phyloP scores from a whole-genome alignment of 192 early-diverging fungal genomes.

The Backusella sp. region DNA sequence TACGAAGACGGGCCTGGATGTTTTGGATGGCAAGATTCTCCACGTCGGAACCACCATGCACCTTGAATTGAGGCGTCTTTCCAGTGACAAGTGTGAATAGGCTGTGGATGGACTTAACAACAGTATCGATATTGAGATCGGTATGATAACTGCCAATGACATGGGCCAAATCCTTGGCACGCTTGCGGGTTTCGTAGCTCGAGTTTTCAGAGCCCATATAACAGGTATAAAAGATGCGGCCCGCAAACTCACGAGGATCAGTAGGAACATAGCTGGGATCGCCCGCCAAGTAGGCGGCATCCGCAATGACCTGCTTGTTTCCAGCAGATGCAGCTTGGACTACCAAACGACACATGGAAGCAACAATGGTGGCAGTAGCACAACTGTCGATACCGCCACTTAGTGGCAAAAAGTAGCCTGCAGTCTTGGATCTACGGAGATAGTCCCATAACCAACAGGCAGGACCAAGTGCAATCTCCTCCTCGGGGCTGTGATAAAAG shows the following conservation, averaged over 20 bases:
- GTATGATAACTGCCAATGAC: constrained; percentile 91
- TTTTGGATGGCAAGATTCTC: constrained; percentile 98
- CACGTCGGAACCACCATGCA: constrained; percentile 77
- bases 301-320: constrained; percentile 68
- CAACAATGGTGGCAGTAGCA: constrained; percentile 81
- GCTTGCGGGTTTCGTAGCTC: constrained; percentile 72
- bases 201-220: constrained; percentile 98
- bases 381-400: constrained; percentile 99
- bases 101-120: constrained; percentile 70
- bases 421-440: constrained; percentile 82
- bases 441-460: constrained; percentile 99
- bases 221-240: constrained; percentile 87
- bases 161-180: constrained; percentile 80
- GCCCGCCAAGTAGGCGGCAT: constrained; percentile 66
- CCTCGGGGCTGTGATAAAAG: constrained; percentile 72
- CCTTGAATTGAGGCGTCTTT: constrained; percentile 71
- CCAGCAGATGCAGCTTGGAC: constrained; percentile 62
- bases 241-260: constrained; percentile 80
- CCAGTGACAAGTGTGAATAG: constrained; percentile 78
- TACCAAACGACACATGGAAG: constrained; percentile 89
- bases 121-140: constrained; percentile 84
- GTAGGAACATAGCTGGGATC: constrained; percentile 64
- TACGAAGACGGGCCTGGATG: constrained; percentile 92
- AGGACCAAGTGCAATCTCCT: constrained; percentile 92
- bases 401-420: constrained; percentile 93